These are phyloP conservation scores for Leavenworthia alabamica DNA, from an alignment of 345 rosid genomes.

Conservation along the genomic window DNA sequence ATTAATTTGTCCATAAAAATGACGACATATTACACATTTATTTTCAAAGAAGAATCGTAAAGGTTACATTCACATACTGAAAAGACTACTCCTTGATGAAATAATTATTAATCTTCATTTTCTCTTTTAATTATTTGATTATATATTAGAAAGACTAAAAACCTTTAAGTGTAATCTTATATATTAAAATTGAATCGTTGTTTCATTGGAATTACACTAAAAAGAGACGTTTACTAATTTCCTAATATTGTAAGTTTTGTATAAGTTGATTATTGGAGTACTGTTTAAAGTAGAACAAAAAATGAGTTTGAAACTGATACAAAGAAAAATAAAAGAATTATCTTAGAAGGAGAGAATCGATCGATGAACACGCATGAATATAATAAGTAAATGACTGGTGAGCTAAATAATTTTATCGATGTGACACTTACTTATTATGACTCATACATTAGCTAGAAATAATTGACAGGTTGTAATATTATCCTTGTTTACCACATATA, in stretches of 20 bases:
- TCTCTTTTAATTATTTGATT: neutral
- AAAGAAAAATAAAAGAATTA: neutral
- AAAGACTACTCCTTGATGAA: constrained; percentile 15
- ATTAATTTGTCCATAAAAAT: constrained; percentile 18
- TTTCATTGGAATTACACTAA: neutral
- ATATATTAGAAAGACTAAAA: neutral
- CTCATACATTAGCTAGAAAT: constrained; percentile 9
- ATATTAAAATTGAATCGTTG: neutral
- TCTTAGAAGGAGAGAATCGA: neutral
- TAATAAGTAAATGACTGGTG: constrained; percentile 23
- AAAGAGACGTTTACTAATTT: neutral
- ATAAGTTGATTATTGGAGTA: neutral
- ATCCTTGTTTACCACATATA: constrained; percentile 5
- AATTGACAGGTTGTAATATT: neutral
- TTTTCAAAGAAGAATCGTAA: constrained; percentile 26
- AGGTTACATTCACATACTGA: constrained; percentile 11
- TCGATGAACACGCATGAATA: constrained; percentile 25
- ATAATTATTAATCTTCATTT: neutral
- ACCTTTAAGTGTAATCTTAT: neutral
- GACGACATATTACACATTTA: constrained; percentile 20
- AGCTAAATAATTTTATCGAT: constrained; percentile 20
- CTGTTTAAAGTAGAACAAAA: neutral
- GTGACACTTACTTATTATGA: constrained; percentile 22
- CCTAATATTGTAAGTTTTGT: neutral
- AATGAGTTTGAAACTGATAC: constrained; percentile 5